Conservation (phyloP, 139 green algal species). For the Ettlia oleoabundans region DNA sequence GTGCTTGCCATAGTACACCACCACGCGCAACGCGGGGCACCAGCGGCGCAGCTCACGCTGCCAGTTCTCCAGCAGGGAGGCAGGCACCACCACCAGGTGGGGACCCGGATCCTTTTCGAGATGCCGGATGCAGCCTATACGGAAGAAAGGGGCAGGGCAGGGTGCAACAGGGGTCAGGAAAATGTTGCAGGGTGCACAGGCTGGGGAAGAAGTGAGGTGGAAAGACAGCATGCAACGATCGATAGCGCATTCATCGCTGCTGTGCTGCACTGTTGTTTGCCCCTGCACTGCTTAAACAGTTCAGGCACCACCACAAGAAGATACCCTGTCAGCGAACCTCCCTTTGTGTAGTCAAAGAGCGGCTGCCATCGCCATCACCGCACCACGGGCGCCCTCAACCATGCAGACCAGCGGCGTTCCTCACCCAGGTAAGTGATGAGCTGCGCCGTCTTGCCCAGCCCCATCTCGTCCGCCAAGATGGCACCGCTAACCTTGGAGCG, state of each 20-base stretch:
- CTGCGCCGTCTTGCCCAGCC: conserved; percentile 87
- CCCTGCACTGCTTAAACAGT: too few relatives aligned
- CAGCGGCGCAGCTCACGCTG: conserved; percentile 81
- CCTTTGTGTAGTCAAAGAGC: too few relatives aligned
- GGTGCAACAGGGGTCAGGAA: not conserved
- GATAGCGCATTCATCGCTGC: too few relatives aligned
- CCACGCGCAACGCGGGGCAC: conserved; percentile 67
- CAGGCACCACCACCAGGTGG: conserved; percentile 76
- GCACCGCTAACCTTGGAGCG: conserved; percentile 63
- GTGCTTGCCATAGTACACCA: conserved; percentile 84
- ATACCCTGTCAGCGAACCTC: too few relatives aligned
- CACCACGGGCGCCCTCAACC: not conserved
- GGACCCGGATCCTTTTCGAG: conserved; percentile 55
- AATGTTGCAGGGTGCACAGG: not conserved
- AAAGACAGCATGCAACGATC: too few relatives aligned
- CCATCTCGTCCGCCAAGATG: conserved; percentile 84
- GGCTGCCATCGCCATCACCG: not conserved
- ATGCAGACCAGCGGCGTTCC: not conserved
- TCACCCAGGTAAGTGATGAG: conserved; percentile 85
- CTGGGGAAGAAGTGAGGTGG: too few relatives aligned
- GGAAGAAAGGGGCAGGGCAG: not conserved
- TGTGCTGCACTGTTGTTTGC: too few relatives aligned
- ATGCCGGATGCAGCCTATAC: conserved; percentile 33
- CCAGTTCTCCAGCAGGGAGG: conserved; percentile 93
- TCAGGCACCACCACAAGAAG: too few relatives aligned